These are phyloP conservation scores for Euphorbia pulcherrima DNA, from an alignment of 345 rosid genomes.

Conservation along the genomic window DNA sequence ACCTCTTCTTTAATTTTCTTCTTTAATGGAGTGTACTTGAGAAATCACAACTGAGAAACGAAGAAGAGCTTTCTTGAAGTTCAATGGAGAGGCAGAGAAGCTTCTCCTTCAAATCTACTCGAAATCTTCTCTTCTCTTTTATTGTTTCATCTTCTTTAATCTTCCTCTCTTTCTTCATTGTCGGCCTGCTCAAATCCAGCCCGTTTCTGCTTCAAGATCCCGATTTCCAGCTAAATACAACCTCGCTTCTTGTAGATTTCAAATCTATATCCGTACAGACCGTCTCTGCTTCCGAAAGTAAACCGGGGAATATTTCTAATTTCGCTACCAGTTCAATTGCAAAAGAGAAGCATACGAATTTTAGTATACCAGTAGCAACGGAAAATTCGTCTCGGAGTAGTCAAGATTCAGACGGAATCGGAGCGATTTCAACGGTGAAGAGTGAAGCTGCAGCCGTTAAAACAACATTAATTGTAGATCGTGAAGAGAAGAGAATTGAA, in stretches of 20 bases:
- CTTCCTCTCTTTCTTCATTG: slow-evolving; percentile 50
- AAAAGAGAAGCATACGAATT: slow-evolving; percentile 20
- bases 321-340: slow-evolving; percentile 26
- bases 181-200: slow-evolving; percentile 48
- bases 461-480: no score
- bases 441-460: slow-evolving; percentile 23
- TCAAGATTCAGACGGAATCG: not conserved
- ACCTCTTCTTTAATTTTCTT: not conserved
- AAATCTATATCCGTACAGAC: slow-evolving; percentile 27
- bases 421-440: slow-evolving; percentile 9
- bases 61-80: not conserved
- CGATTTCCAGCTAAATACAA: slow-evolving; percentile 35
- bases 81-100: slow-evolving; percentile 80
- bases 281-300: slow-evolving; percentile 21
- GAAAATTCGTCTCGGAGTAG: slow-evolving; percentile 13
- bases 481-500: slow-evolving; percentile 24
- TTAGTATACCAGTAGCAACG: slow-evolving; percentile 19
- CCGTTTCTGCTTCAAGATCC: slow-evolving; percentile 42
- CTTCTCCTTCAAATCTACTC: slow-evolving; percentile 63
- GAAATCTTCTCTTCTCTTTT: slow-evolving; percentile 46
- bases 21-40: not conserved
- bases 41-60: not conserved
- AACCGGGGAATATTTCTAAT: slow-evolving; percentile 41
- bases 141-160: slow-evolving; percentile 52
- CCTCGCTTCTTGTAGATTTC: slow-evolving; percentile 20